Percentiles rank a stretch among this genome's conserved stretches.
phyloP scores from a whole-genome alignment of 2,329 filamentous ascomycete species.

The Xylaria sp. region DNA sequence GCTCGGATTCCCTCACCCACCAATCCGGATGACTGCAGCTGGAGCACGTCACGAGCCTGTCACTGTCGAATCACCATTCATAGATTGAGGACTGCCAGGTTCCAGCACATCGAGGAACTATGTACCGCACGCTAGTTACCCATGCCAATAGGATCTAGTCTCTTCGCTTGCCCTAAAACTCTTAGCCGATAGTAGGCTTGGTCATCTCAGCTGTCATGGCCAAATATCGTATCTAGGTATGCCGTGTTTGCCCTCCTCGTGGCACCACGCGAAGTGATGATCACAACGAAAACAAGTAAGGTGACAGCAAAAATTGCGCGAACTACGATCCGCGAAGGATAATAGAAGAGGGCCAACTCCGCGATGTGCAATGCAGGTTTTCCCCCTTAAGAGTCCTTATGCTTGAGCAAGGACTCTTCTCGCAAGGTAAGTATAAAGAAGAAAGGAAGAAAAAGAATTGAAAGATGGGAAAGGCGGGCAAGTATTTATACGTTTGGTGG shows the following conservation, averaged over 20 bases:
- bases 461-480: conserved; percentile 12
- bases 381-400: conserved; percentile 44
- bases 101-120: too few species aligned
- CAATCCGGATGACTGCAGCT: not conserved
- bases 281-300: conserved; percentile 48
- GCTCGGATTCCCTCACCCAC: not conserved
- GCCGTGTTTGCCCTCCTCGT: conserved; percentile 47
- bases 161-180: not conserved
- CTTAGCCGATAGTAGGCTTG: too few species aligned
- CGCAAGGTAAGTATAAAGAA: conserved; percentile 58
- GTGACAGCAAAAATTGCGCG: conserved; percentile 52
- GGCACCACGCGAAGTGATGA: conserved; percentile 41
- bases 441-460: conserved; percentile 37
- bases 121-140: not conserved
- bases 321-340: conserved; percentile 55
- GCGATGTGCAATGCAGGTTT: conserved; percentile 58
- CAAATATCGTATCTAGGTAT: not conserved
- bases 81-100: too few species aligned
- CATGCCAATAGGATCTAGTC: not conserved
- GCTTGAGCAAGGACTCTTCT: conserved; percentile 48
- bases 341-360: conserved; percentile 53
- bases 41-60: not conserved
- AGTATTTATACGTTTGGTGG: conserved; percentile 25
- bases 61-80: too few species aligned
- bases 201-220: too few species aligned